Base-by-base conservation (phyloP, 1,139 yeast genomes). In the Hansenula lynferdii region DNA sequence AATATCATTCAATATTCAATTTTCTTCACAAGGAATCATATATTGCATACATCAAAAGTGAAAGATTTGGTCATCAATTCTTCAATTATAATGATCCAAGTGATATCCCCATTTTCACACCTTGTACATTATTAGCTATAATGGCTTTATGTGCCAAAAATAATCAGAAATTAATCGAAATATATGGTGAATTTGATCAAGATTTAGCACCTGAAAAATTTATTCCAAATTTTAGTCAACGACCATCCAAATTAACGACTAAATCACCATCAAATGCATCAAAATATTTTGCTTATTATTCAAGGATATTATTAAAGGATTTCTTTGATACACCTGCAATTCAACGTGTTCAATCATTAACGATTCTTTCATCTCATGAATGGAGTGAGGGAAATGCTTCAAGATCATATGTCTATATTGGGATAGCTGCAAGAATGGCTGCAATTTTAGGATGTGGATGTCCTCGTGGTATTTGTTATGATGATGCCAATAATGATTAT, bases 321-420 rank as follows among this genome's bases (percentile, higher is more conserved):
- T 64, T 58, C 6, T 65, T 67, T 49, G 71, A 66, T 43, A 57
- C 62, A 26, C 70, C 71, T 4, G 54, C 69, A 0, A 52, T 67
- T 6, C 68, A 63, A 38, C 44, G 69, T 26, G 61, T 65, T 3
- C 71, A 66, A 41, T 67, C 70, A 1, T 50, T 67, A 31, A 50
- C 62, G 1, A 49, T 67, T 22, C 45, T 66, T 8, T 63, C 69
- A 36, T 59, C 67, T 32, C 70, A 67, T 47, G 70, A 66, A 48
- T 66, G 71, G 70, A 69, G 69, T 0, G 69, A 65, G 40, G 65
- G 66, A 11, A 63, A 63, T 41, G 62, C 58, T 15, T 58, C 67
- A 5, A 45, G 70, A 40, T 64, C 69, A 31, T 64, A 57, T 39
- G 45, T 65, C 23, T 67, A 66, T 35, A 58, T 62, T 14, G 70